Percentiles rank a stretch among this genome's conserved stretches.
phyloP scores from a whole-genome alignment of 1,139 yeast genomes.

The Sugiyamaella neomexicana region DNA sequence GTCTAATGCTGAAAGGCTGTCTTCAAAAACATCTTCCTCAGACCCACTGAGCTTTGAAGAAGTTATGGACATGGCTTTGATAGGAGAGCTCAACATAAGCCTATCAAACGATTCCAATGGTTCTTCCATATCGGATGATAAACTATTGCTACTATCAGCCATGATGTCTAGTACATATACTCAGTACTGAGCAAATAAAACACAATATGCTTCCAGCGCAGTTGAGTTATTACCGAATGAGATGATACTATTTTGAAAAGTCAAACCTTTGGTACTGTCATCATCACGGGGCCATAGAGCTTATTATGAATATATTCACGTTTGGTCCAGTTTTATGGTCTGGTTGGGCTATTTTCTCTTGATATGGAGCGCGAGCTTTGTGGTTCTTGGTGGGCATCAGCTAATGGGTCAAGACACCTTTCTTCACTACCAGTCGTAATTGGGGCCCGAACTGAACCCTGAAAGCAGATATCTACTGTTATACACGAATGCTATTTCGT shows the following conservation, averaged over 20 bases:
- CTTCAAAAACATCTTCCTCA: slow-evolving; percentile 6
- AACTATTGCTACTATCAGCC: slow-evolving; percentile 6
- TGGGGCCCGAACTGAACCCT: not conserved
- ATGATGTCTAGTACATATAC: not conserved
- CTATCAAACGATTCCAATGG: slow-evolving; percentile 11
- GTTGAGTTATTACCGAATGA: not conserved
- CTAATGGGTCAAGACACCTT: not conserved
- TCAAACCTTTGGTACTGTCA: not conserved
- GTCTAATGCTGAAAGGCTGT: slow-evolving; percentile 3
- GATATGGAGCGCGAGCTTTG: not conserved
- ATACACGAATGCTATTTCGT: not conserved
- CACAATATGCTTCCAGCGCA: not conserved
- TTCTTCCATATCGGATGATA: slow-evolving; percentile 13
- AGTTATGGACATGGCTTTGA: slow-evolving; percentile 4
- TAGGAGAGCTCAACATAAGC: slow-evolving; percentile 6
- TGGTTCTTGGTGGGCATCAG: not conserved
- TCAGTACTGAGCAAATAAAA: not conserved
- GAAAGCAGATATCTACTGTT: not conserved
- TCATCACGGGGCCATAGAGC: not conserved
- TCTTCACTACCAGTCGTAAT: not conserved
- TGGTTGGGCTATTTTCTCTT: not conserved
- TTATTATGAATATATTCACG: not conserved
- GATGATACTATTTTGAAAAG: not conserved
- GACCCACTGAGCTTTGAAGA: slow-evolving; percentile 1
- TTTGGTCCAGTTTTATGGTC: not conserved